phyloP scores from a whole-genome alignment of 148 eudicot species.

The Salicornia ramosissima region DNA sequence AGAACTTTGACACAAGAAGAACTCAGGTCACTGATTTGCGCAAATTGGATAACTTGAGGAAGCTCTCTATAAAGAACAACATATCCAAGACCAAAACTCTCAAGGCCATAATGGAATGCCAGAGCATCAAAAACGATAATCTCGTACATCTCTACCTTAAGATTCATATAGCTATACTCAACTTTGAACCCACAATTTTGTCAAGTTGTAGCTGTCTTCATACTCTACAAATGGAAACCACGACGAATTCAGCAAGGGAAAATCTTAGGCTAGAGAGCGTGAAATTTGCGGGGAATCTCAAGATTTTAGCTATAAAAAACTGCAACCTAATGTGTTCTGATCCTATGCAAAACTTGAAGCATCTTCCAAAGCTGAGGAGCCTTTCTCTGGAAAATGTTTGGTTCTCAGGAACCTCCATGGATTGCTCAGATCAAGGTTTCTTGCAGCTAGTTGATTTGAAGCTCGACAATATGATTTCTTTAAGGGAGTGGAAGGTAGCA shows the following conservation, averaged over 20 bases:
- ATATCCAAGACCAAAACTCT: neutral
- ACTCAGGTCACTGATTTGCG: neutral
- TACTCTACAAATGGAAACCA: constrained; percentile 1
- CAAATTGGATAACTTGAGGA: neutral
- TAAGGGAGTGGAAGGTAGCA: constrained; percentile 26
- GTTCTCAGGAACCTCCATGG: constrained; percentile 9
- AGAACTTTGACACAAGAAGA: constrained; percentile 11
- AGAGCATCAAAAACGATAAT: neutral
- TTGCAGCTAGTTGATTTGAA: constrained; percentile 17
- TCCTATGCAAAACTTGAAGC: constrained; percentile 13
- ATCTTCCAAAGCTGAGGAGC: constrained; percentile 16
- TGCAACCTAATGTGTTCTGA: neutral
- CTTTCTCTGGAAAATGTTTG: neutral
- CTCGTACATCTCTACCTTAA: neutral
- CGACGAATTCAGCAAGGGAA: neutral
- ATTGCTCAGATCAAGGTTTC: constrained; percentile 24
- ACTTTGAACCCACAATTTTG: neutral
- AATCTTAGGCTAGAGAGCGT: neutral
- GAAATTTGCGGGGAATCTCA: constrained; percentile 12
- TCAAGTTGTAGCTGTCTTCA: neutral
- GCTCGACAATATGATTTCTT: constrained; percentile 1
- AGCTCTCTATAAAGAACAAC: neutral
- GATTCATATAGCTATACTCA: neutral
- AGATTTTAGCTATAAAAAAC: neutral
- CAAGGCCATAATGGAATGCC: neutral